Evolutionary conservation across 2,329 filamentous ascomycete species (phyloP), one percentile per base, ranked within the genome.

Genomic region (Fusarium robinianum): DNA sequence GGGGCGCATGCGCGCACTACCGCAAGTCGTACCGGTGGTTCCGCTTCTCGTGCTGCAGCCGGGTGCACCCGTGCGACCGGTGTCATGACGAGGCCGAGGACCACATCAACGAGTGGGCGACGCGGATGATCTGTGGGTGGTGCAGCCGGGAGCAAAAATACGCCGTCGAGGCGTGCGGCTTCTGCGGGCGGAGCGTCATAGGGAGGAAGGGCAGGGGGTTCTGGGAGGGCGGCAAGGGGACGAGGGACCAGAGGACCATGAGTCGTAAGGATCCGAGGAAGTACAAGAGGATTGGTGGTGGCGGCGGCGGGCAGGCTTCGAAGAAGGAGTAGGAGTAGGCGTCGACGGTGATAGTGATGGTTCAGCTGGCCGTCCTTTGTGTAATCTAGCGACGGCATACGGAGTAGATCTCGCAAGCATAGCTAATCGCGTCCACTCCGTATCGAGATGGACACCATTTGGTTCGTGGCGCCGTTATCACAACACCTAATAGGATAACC

Each of bases 171-270:
- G 83, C 85, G 49, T 95, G 89, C 65, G 77, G 73, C 2, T 81
- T 88, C 60, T 95, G 89, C 62, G 85, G 84, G 34, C 74, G 83
- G 22, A 79, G 77, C 35, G 78, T 94, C 9, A 77, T 90, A 38
- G 83, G 87, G 1, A 75, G 69, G 53, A 84, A 81, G 61, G 80
- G 80, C 3, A 68, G 64, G 29, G 89, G 89, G 0, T 95, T 90
- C 68, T 95, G 89, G 89, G 89, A 95, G 71, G 89, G 89, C 8
- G 89, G 89, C 2, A 89, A 87, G 65, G 87, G 87, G 2, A 91
- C 87, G n/a, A 74, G 88, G 49, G 86, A 90, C 63, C 80, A 75
- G 66, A 71, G 69, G 21, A 70, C 77, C 60, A 91, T 91, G 88
- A 87, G 82, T 59, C 76, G 83, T 47, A 90, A 89, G 68, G 86